Evolutionary conservation across 441 rosid genomes (phyloP).

Genomic region (Eutrema salsugineum): DNA sequence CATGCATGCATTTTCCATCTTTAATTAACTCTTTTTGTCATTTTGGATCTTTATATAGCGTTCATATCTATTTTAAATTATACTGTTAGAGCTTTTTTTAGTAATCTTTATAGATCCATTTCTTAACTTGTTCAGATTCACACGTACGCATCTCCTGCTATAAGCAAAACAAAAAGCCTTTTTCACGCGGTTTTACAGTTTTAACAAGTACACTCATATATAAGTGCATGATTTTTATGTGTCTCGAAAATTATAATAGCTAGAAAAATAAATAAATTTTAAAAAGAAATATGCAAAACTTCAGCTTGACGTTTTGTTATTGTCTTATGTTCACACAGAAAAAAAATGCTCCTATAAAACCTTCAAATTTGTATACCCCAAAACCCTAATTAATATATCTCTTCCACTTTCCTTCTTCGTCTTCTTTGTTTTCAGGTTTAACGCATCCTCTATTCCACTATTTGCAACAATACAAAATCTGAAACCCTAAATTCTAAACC

Average conservation of each 20-base stretch:
- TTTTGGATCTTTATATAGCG: conserved; percentile 9
- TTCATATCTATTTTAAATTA: conserved; percentile 28
- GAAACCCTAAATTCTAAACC: neutral
- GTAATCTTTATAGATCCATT: conserved; percentile 13
- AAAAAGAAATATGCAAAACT: conserved; percentile 21
- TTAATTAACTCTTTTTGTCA: neutral
- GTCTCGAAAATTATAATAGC: neutral
- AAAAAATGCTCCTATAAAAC: conserved; percentile 8
- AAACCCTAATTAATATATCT: conserved; percentile 30
- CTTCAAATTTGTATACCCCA: neutral
- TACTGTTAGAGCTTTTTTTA: conserved; percentile 4
- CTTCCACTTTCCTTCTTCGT: neutral
- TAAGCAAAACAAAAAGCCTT: neutral
- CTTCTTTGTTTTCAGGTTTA: conserved; percentile 3
- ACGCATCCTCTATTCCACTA: neutral
- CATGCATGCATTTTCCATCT: conserved; percentile 21
- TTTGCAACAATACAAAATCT: neutral
- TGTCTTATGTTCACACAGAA: conserved; percentile 33
- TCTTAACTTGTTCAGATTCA: conserved; percentile 14
- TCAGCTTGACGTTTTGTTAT: conserved; percentile 22
- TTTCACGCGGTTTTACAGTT: conserved; percentile 27
- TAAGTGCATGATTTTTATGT: conserved; percentile 13
- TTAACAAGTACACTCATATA: neutral
- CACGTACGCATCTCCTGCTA: conserved; percentile 12
- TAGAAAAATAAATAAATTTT: neutral